Base-by-base conservation (phyloP, 371 early-diverging fungal species). In the Mucor saturninus region DNA sequence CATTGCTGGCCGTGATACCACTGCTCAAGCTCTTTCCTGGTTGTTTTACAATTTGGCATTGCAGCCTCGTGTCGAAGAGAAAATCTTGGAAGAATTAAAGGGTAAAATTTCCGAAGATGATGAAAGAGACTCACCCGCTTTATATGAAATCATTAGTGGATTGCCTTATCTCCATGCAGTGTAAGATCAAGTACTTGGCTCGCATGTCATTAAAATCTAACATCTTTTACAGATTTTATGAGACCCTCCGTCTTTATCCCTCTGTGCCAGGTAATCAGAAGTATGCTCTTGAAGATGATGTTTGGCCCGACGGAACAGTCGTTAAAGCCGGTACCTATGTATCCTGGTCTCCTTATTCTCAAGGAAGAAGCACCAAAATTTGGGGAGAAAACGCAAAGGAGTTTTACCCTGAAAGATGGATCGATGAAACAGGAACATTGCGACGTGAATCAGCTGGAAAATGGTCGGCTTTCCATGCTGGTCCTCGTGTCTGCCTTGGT, bases 1-100 rank as follows among this genome's bases (percentile, higher is more conserved):
- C 50, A 80, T 88, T 67, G 82, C 82, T 30, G 91, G 89, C 29
- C 74, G 89, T 46, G 89, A 88, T 45, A 91, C 91, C 0, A 92
- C 92, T 2, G 92, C 92, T 0, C 86, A 88, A 56, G 83, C 91
- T 0, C 62, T 92, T 8, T 75, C 85, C 0, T 92, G 92, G 92
- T 70, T 81, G 11, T 74, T 91, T 51, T 89, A 79, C 38, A 60
- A 72, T 11, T 59, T 92, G 6, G 35, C 56, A 13, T 52, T 72
- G 31, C 64, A 85, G 15, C 87, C 87, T 28, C 65, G 74, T 3
- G 59, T 82, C 7, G 74, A 80, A 32, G 56, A 61, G 14, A 77
- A 80, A 56, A 69, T 89, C 0, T 43, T 76, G 8, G 54, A 75
- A 6, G 90, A 90, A 59, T 75, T 84, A 26, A 48, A 71, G 4